phyloP scores from a whole-genome alignment of 2,329 filamentous ascomycete genomes.

The Diaporthe citrichinensis region DNA sequence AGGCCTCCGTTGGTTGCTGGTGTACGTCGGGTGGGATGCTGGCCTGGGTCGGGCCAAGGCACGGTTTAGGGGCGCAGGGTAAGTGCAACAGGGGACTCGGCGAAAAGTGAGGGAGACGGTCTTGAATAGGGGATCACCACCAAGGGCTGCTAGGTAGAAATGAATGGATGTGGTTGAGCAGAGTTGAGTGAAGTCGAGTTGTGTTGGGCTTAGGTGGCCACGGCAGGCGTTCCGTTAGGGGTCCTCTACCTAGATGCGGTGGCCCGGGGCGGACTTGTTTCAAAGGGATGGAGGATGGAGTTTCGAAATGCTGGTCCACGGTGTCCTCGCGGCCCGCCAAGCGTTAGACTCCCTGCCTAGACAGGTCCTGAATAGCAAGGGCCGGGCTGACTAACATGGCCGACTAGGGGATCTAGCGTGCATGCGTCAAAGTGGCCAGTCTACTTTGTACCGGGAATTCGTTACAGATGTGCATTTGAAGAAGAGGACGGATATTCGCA shows the following conservation, averaged over 20 bases:
- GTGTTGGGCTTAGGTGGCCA: constrained; percentile 30
- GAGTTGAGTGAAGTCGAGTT: neutral
- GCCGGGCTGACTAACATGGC: constrained; percentile 15
- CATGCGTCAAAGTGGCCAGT: neutral
- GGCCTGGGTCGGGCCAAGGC: neutral
- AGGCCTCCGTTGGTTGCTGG: neutral
- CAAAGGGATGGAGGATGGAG: constrained; percentile 35
- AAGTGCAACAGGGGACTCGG: neutral
- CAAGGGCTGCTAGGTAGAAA: constrained; percentile 2
- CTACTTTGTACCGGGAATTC: neutral
- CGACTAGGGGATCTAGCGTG: neutral
- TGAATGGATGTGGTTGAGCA: neutral
- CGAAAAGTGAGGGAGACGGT: neutral
- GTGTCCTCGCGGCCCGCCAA: constrained; percentile 33
- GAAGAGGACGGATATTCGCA: too few relatives aligned
- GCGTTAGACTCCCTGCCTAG: neutral
- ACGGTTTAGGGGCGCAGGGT: neutral
- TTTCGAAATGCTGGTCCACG: constrained; percentile 30
- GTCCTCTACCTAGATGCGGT: constrained; percentile 6
- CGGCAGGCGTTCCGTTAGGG: constrained; percentile 32
- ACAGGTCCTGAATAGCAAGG: constrained; percentile 12
- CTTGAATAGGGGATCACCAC: neutral
- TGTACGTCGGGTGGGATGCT: neutral
- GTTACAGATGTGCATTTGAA: too few relatives aligned
- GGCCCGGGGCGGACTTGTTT: constrained; percentile 33